Percentiles rank a stretch among this genome's conserved stretches.
These are phyloP conservation scores for Sedum album DNA, from an alignment of 164 flowering plant species.

Conservation along the genomic window DNA sequence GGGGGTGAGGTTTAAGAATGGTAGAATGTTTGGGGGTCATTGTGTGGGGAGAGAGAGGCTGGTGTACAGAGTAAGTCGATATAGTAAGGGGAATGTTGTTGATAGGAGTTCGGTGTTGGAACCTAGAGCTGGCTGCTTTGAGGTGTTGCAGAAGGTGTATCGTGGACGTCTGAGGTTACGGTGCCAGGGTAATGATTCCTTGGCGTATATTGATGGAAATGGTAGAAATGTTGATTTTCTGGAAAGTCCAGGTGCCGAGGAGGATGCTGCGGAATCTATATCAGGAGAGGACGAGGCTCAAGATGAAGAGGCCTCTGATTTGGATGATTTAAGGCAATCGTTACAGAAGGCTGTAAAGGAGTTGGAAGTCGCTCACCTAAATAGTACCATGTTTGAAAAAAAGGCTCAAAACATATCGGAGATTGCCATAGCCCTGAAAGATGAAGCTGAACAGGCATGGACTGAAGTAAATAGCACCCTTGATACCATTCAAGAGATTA, in stretches of 20 bases:
- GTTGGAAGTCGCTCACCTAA: slow-evolving; percentile 70
- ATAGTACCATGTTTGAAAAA: slow-evolving; percentile 82
- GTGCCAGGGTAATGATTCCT: slow-evolving; percentile 63
- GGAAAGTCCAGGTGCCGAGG: no score
- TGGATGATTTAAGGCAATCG: slow-evolving; percentile 64
- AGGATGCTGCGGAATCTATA: background rate
- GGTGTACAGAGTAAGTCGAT: slow-evolving; percentile 8
- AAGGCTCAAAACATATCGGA: slow-evolving; percentile 86
- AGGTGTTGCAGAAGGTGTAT: slow-evolving; percentile 14
- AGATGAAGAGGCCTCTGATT: slow-evolving; percentile 27
- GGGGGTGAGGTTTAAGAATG: slow-evolving; percentile 12
- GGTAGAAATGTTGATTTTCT: no score
- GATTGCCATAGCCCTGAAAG: slow-evolving; percentile 77
- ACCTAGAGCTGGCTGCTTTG: slow-evolving; percentile 13
- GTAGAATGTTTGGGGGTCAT: slow-evolving; percentile 16
- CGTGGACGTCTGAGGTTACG: slow-evolving; percentile 12
- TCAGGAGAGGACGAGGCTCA: slow-evolving; percentile 12
- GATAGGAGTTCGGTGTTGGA: slow-evolving; percentile 11
- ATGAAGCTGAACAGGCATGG: slow-evolving; percentile 69
- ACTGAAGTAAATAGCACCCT: slow-evolving; percentile 42
- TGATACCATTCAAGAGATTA: no score
- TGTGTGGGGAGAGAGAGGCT: slow-evolving; percentile 15
- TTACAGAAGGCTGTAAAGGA: slow-evolving; percentile 66
- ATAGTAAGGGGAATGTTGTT: slow-evolving; percentile 18
- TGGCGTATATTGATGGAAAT: no score